Conservation (phyloP, 2,329 filamentous ascomycete genomes). For the Aspergillus spinulosporus region DNA sequence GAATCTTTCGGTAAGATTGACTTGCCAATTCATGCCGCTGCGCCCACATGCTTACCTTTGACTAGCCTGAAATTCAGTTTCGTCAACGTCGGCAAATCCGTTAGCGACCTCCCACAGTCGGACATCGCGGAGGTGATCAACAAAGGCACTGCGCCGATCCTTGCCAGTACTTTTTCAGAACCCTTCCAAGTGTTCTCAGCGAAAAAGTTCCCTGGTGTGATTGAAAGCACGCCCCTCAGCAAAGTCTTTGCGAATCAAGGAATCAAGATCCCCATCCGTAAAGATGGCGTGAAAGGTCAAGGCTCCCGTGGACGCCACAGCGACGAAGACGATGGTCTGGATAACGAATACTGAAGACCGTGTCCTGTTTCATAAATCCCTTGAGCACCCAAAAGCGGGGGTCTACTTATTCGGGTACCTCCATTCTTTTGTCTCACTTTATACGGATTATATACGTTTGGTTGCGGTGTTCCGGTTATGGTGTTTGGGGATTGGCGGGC, state of each 20-base stretch:
- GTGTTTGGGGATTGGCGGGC: conserved; percentile 7
- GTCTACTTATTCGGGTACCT: background rate
- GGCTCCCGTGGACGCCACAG: conserved; percentile 38
- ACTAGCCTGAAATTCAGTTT: conserved; percentile 69
- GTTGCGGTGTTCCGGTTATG: conserved; percentile 2
- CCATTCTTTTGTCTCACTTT: conserved; percentile 6
- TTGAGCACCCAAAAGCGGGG: background rate
- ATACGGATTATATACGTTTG: background rate
- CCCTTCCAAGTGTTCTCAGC: conserved; percentile 92
- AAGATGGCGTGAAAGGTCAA: conserved; percentile 66
- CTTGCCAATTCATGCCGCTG: background rate
- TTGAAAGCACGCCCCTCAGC: conserved; percentile 86
- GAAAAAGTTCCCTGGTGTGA: conserved; percentile 97
- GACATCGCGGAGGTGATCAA: conserved; percentile 59
- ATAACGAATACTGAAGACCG: conserved; percentile 31
- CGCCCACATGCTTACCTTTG: conserved; percentile 11
- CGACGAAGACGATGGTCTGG: conserved; percentile 36
- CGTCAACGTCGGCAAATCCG: conserved; percentile 71
- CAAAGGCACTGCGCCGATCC: conserved; percentile 73
- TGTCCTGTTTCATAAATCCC: background rate
- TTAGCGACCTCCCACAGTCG: conserved; percentile 28
- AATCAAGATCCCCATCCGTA: conserved; percentile 94
- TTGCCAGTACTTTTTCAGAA: conserved; percentile 83
- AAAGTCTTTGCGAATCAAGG: conserved; percentile 91
- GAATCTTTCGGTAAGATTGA: conserved; percentile 71